Percentiles rank a stretch among this genome's conserved stretches.
Conservation (phyloP, 768 basidiomycete genomes). For the Rhodosporidiobolus odoratus region DNA sequence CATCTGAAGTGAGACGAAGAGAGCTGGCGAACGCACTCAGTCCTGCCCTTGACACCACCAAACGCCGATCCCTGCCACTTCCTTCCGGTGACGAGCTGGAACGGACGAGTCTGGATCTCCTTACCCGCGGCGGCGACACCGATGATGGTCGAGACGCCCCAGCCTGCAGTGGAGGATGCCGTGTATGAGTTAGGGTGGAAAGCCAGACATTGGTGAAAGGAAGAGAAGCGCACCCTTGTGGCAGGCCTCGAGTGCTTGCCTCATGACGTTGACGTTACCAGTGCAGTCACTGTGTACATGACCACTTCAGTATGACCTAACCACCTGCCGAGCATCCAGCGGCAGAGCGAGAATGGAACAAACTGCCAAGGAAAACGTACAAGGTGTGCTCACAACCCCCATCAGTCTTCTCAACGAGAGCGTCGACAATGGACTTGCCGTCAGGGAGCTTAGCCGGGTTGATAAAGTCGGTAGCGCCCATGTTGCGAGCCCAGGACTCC, state of each 20-base stretch:
- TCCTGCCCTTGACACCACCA: slow-evolving; percentile 95
- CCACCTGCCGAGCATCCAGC: too few relatives aligned
- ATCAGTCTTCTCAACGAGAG: slow-evolving; percentile 86
- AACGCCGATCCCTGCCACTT: slow-evolving; percentile 94
- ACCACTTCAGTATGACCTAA: neutral
- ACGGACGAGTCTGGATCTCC: slow-evolving; percentile 84
- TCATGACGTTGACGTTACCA: slow-evolving; percentile 61
- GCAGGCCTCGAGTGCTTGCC: slow-evolving; percentile 85
- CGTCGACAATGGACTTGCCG: slow-evolving; percentile 79
- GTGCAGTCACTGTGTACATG: slow-evolving; percentile 62
- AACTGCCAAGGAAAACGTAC: slow-evolving; percentile 26
- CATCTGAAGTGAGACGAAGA: neutral
- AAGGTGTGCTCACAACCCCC: slow-evolving; percentile 96
- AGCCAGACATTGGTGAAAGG: neutral
- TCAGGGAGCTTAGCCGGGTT: slow-evolving; percentile 70
- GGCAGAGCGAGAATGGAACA: neutral
- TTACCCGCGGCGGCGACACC: slow-evolving; percentile 96
- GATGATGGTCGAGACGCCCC: slow-evolving; percentile 93
- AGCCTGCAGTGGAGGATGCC: slow-evolving; percentile 45
- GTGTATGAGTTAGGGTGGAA: neutral
- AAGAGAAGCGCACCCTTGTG: slow-evolving; percentile 66
- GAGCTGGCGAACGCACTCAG: slow-evolving; percentile 53
- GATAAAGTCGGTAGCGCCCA: slow-evolving; percentile 92
- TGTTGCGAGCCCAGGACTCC: slow-evolving; percentile 79
- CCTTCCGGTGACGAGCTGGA: slow-evolving; percentile 74